Conservation (phyloP, 129 eudicot species). For the Erigeron canadensis region DNA sequence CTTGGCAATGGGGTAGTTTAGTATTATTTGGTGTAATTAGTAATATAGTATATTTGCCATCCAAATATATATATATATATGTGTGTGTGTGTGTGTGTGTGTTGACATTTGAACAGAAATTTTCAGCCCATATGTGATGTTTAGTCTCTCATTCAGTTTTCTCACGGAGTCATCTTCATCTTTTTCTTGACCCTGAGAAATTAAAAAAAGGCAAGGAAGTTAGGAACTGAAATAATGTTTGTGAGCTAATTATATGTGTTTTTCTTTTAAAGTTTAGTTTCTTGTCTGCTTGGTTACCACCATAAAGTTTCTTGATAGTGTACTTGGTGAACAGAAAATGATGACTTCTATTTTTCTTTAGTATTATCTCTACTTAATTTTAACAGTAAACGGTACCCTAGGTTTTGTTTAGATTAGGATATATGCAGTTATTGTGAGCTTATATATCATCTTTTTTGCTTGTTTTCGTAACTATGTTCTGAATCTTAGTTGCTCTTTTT, state of each 20-base stretch:
- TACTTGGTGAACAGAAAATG: not conserved
- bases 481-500: conserved; percentile 16
- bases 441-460: not conserved
- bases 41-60: no score
- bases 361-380: not conserved
- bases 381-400: no score
- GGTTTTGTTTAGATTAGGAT: not conserved
- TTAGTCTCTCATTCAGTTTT: no score
- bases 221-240: no score
- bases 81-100: no score
- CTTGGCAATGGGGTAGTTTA: no score
- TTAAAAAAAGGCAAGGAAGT: no score
- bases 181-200: not conserved
- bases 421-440: not conserved
- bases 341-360: not conserved
- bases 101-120: no score
- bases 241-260: not conserved
- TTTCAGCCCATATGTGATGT: no score
- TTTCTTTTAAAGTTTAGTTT: not conserved
- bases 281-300: not conserved
- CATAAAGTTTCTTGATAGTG: not conserved
- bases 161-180: not conserved
- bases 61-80: no score
- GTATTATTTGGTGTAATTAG: no score
- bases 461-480: conserved; percentile 25